Percentiles rank a stretch among this genome's conserved stretches.
Evolutionary conservation across 441 rosid species (phyloP).

Genomic region (Raphanus hybrid): DNA sequence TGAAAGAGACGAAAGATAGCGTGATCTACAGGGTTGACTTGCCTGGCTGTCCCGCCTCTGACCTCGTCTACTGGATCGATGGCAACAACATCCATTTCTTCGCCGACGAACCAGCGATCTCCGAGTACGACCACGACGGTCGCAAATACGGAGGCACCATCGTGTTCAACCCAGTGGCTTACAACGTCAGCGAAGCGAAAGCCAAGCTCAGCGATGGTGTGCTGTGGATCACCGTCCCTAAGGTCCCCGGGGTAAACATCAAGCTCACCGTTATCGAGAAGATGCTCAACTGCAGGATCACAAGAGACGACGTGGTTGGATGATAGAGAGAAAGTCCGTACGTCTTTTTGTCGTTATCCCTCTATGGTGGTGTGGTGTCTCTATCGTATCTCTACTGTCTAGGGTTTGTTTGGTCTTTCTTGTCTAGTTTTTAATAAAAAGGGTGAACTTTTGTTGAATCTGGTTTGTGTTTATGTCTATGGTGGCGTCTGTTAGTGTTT

Average conservation of each 20-base stretch:
- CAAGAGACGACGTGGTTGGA: not conserved
- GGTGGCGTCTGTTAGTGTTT: too few species aligned
- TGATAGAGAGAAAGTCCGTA: not conserved
- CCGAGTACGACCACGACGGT: constrained; percentile 12
- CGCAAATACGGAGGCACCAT: constrained; percentile 36
- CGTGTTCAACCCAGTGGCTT: constrained; percentile 9
- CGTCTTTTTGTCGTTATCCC: not conserved
- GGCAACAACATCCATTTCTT: constrained; percentile 26
- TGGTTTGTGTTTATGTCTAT: too few species aligned
- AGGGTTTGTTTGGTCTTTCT: not conserved
- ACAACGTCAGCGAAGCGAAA: not conserved
- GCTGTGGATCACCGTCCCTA: constrained; percentile 35
- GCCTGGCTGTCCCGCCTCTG: constrained; percentile 32
- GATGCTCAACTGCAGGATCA: not conserved
- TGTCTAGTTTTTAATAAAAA: not conserved
- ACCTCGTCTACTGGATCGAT: constrained; percentile 23
- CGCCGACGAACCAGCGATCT: constrained; percentile 30
- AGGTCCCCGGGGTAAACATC: constrained; percentile 8
- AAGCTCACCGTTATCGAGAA: not conserved
- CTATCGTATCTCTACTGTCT: not conserved
- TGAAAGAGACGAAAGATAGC: constrained; percentile 8
- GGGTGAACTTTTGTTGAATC: too few species aligned
- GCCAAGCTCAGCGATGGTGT: constrained; percentile 33
- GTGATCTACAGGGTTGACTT: constrained; percentile 25
- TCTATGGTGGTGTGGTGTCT: too few species aligned